Evolutionary conservation across 2,329 filamentous ascomycete genomes (phyloP), one percentile per base, ranked within the genome.

Genomic region (Pseudopithomyces chartarum): DNA sequence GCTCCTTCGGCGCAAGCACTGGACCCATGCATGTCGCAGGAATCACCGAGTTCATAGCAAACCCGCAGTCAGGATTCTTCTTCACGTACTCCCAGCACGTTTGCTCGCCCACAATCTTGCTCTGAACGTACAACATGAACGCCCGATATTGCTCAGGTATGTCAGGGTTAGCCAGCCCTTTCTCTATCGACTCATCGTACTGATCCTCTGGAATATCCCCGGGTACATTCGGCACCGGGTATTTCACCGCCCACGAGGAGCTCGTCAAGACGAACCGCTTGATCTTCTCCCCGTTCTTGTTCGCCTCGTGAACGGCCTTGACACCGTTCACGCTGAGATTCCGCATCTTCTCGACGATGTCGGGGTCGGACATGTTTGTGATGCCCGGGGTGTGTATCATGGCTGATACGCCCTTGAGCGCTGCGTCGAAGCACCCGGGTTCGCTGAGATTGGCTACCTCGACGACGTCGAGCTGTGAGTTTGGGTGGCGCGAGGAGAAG

Each of bases 21-120:
- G 52, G 55, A 3, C 62, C 62, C n/a, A 63, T 51, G 40, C 52
- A 58, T 10, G 52, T 61, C 4, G 26, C 47, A 3, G 59, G 55
- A n/a, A 61, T 52, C 7, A 63, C 49, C 13, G 56, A 54, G 40
- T 61, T 60, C 26, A 61, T 39, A 7, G 50, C 45, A 34, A 61
- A 65, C 1, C 56, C 51, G 20, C 55, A 58, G 48, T 57, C 54
- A 15, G 33, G 17, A 26, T 57, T 34, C 38, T 57, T 40, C 6
- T 36, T 7, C 15, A 55, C 38, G 50, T 56, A 65, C 38, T 53
- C 48, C 62, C 62, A 61, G 42, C 45, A 42, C 42, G 47, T 57
- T 38, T 58, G 50, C 49, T 65, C 60, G 10, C 49, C 40, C 17
- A 39, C 48, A 20, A 53, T 51, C 91, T 95, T 73, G 81, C 80